Percentiles rank a stretch among this genome's conserved stretches.
Conservation (phyloP, 225 moss, liverwort and hornwort genomes). For the Lunularia cruciata region DNA sequence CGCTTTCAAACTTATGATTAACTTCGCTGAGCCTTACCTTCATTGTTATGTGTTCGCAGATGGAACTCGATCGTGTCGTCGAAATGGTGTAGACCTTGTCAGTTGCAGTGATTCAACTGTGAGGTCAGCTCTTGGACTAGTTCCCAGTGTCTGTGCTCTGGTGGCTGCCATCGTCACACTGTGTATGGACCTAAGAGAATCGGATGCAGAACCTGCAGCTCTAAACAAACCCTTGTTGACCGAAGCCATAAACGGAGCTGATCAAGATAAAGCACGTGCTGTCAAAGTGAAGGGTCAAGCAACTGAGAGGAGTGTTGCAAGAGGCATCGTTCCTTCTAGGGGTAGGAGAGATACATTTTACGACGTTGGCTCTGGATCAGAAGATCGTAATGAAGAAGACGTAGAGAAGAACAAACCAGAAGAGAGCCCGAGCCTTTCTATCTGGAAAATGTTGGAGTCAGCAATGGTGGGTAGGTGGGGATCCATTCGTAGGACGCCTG, state of each 20-base stretch:
- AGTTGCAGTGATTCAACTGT: constrained; percentile 60
- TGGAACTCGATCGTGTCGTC: constrained; percentile 29
- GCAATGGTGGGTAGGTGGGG: constrained; percentile 93
- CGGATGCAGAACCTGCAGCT: constrained; percentile 11
- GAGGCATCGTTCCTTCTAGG: constrained; percentile 27
- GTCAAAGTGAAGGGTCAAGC: constrained; percentile 10
- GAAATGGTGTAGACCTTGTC: constrained; percentile 39
- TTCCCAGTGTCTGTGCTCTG: constrained; percentile 74
- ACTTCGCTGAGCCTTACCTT: too few species aligned
- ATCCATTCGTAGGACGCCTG: constrained; percentile 54
- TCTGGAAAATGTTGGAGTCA: constrained; percentile 62
- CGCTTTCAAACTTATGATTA: too few species aligned
- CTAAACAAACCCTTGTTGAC: constrained; percentile 25
- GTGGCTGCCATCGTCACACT: constrained; percentile 65
- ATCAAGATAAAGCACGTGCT: constrained; percentile 16
- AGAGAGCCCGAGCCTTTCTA: not conserved
- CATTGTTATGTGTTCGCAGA: constrained; percentile 20
- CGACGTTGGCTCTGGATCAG: constrained; percentile 5
- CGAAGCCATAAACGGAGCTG: constrained; percentile 15
- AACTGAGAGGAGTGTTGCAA: constrained; percentile 15
- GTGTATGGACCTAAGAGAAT: constrained; percentile 57
- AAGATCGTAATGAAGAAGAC: constrained; percentile 21
- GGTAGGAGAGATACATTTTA: constrained; percentile 31
- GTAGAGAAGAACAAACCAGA: constrained; percentile 21
- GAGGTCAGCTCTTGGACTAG: constrained; percentile 67